Evolutionary conservation across 2,329 filamentous ascomycete genomes (phyloP).

Genomic region (Aspergillus pseudotamarii): DNA sequence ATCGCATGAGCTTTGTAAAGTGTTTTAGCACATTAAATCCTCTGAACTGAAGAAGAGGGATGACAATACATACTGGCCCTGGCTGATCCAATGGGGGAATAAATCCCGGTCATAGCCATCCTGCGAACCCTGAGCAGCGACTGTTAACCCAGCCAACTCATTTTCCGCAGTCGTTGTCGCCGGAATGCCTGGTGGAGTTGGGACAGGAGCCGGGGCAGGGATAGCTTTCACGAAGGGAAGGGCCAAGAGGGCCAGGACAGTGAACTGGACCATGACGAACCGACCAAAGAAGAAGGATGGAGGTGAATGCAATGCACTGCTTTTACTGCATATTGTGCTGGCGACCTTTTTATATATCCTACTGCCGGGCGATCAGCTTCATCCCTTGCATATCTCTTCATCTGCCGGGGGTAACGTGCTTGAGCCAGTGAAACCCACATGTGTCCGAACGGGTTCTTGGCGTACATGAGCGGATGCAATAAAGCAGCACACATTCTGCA

Average conservation of each 20-base stretch:
- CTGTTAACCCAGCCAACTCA: conserved; percentile 61
- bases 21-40: not conserved
- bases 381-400: conserved; percentile 4
- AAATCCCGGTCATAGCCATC: conserved; percentile 65
- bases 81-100: conserved; percentile 72
- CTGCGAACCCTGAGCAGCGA: conserved; percentile 58
- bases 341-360: not conserved
- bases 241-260: conserved; percentile 22
- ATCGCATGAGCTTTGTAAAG: conserved; percentile 62
- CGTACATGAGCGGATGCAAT: not conserved
- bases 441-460: not conserved
- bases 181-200: conserved; percentile 64
- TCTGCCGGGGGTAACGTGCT: not conserved
- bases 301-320: not conserved
- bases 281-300: not conserved
- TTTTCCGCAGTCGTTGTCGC: conserved; percentile 58
- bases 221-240: conserved; percentile 19
- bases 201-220: conserved; percentile 27
- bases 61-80: conserved; percentile 43
- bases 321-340: not conserved
- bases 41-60: not conserved
- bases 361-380: not conserved
- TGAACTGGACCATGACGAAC: not conserved
- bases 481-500: not conserved
- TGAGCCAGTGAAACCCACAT: not conserved